Evolutionary conservation across 495 filamentous ascomycete genomes (phyloP).

Genomic region (Neurospora sp.): DNA sequence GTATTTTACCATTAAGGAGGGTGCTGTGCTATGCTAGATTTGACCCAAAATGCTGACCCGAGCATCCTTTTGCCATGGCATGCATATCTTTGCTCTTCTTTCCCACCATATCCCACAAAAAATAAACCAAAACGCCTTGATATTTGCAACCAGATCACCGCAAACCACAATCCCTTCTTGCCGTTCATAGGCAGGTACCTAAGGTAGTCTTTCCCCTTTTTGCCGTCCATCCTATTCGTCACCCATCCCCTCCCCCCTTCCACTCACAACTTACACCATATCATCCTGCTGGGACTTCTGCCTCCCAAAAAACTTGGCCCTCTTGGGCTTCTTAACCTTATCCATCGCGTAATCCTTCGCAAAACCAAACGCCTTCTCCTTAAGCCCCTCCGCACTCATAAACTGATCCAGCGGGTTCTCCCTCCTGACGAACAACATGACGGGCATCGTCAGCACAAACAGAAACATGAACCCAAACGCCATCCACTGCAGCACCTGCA

Average conservation of each 20-base stretch:
- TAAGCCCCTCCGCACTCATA: background rate
- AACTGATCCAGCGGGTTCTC: background rate
- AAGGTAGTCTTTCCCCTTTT: background rate
- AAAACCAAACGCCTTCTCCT: background rate
- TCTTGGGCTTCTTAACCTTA: background rate
- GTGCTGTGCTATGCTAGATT: background rate
- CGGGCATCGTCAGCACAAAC: slow-evolving; percentile 17
- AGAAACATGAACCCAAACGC: slow-evolving; percentile 19
- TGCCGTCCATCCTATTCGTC: background rate
- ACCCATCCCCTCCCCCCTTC: background rate
- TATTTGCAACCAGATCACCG: background rate
- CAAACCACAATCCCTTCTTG: background rate
- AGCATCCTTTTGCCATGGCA: background rate
- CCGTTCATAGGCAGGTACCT: background rate
- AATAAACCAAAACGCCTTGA: background rate
- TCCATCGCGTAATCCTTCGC: background rate
- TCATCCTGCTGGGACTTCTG: background rate
- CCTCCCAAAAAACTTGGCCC: background rate
- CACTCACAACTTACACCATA: background rate
- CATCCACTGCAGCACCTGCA: slow-evolving; percentile 28
- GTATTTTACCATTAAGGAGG: background rate
- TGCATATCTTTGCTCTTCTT: background rate
- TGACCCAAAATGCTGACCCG: background rate
- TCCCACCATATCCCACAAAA: background rate
- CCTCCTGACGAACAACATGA: slow-evolving; percentile 1